These are phyloP conservation scores for Tylopilus sp. DNA, from an alignment of 1,284 basidiomycete genomes.

Conservation along the genomic window DNA sequence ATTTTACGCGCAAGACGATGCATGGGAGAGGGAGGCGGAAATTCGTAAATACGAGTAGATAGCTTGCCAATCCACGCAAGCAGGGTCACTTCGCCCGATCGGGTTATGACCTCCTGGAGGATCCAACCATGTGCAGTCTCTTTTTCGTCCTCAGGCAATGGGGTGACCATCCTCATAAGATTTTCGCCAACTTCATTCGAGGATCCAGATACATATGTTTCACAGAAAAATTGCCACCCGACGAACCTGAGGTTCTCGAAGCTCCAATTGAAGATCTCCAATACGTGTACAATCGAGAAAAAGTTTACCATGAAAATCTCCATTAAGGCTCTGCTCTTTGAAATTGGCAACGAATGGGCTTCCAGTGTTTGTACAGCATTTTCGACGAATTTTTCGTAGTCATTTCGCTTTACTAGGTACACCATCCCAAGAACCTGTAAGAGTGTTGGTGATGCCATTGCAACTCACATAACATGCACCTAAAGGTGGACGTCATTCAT, in stretches of 20 bases:
- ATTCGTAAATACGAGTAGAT: not conserved
- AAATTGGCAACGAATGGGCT: not conserved
- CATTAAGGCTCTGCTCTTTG: not conserved
- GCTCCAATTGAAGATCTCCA: too few relatives aligned
- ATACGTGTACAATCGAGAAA: too few relatives aligned
- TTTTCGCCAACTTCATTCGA: not conserved
- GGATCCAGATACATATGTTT: not conserved
- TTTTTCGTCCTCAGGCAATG: not conserved
- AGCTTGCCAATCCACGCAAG: slow-evolving; percentile 5
- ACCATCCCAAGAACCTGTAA: slow-evolving; percentile 10
- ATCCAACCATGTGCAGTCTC: not conserved
- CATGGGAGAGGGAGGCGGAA: not conserved
- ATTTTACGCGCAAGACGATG: too few relatives aligned
- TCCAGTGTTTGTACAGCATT: not conserved
- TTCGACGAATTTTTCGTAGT: slow-evolving; percentile 14
- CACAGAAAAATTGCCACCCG: not conserved
- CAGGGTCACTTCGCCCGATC: slow-evolving; percentile 5
- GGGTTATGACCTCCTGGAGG: slow-evolving; percentile 1
- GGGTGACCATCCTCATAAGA: not conserved
- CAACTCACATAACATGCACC: not conserved
- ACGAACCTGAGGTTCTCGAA: slow-evolving; percentile 3
- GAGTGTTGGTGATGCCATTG: not conserved
- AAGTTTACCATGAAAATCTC: slow-evolving; percentile 12
- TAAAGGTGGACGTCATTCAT: not conserved
- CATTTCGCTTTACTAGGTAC: slow-evolving; percentile 11